Conservation (phyloP, 1,284 basidiomycete species). For the Cutaneotrichosporon cyanovorans region DNA sequence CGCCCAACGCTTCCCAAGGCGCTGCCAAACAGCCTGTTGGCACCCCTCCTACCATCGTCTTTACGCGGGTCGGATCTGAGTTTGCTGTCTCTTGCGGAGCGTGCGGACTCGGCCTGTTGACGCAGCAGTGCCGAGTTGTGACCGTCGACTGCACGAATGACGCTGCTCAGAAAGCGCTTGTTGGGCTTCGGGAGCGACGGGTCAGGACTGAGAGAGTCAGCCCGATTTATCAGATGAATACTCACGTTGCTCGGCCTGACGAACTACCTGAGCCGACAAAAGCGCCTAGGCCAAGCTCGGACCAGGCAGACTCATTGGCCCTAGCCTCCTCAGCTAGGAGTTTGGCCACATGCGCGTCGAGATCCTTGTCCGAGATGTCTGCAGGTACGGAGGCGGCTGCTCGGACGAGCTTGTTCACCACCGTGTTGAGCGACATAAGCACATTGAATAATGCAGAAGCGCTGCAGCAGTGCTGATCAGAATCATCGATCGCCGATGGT, state of each 20-base stretch:
- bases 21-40: conserved; percentile 34
- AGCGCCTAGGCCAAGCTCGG: conserved; percentile 40
- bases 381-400: conserved; percentile 62
- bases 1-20: conserved; percentile 23
- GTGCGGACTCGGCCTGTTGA: conserved; percentile 65
- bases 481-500: too few species aligned
- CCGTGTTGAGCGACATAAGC: conserved; percentile 57
- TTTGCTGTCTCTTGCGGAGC: conserved; percentile 53
- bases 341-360: conserved; percentile 80
- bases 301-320: conserved; percentile 62
- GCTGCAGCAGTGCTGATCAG: neutral
- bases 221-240: conserved; percentile 32
- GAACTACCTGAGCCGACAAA: conserved; percentile 18
- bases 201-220: conserved; percentile 33
- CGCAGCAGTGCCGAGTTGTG: conserved; percentile 77
- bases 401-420: conserved; percentile 74
- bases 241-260: conserved; percentile 53
- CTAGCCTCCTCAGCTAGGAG: conserved; percentile 83
- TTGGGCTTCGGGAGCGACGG: conserved; percentile 64
- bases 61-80: neutral
- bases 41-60: conserved; percentile 1
- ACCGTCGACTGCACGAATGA: conserved; percentile 83
- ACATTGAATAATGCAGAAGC: neutral
- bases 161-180: conserved; percentile 79
- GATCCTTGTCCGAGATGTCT: conserved; percentile 67